phyloP scores from a whole-genome alignment of 2,329 filamentous ascomycete genomes.

The Pseudopyrenochaeta lycopersici region DNA sequence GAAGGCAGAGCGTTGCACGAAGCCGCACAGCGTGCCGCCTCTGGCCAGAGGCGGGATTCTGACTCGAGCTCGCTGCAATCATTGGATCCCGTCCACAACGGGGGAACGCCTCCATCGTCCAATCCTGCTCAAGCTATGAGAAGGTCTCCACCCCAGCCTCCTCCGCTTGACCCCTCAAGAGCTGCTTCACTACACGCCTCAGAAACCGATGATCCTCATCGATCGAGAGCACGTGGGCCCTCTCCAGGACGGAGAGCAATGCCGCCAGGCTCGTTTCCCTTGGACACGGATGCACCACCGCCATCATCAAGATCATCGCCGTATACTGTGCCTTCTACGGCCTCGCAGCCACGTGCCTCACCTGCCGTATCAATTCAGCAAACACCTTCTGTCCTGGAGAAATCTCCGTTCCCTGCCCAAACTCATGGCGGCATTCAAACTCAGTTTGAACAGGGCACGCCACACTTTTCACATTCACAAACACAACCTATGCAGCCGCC shows the following conservation, averaged over 20 bases:
- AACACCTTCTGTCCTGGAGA: constrained; percentile 21
- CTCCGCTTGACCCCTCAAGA: constrained; percentile 13
- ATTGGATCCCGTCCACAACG: constrained; percentile 34
- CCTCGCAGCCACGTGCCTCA: constrained; percentile 29
- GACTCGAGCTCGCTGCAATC: constrained; percentile 38
- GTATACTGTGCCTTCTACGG: constrained; percentile 34
- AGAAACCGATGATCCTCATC: constrained; percentile 38
- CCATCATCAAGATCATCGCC: constrained; percentile 38
- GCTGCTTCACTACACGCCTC: constrained; percentile 22
- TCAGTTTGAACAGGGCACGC: constrained; percentile 26
- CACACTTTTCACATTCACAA: constrained; percentile 17
- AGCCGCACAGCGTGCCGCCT: constrained; percentile 40
- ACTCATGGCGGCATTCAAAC: constrained; percentile 31
- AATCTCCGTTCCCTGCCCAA: constrained; percentile 22
- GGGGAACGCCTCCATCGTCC: constrained; percentile 37
- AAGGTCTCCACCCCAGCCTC: constrained; percentile 31
- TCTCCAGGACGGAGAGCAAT: constrained; percentile 39
- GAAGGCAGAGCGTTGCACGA: constrained; percentile 61
- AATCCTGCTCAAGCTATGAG: constrained; percentile 23
- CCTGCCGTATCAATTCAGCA: constrained; percentile 27
- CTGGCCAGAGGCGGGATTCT: constrained; percentile 36
- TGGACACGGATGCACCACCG: constrained; percentile 37
- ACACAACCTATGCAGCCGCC: constrained; percentile 9
- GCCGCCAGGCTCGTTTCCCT: constrained; percentile 33
- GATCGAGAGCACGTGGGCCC: constrained; percentile 40